A percentile compares a stretch with the other conserved stretches of the same genome.
phyloP scores from a whole-genome alignment of 1,284 basidiomycete genomes.

The Ustilago esculenta region DNA sequence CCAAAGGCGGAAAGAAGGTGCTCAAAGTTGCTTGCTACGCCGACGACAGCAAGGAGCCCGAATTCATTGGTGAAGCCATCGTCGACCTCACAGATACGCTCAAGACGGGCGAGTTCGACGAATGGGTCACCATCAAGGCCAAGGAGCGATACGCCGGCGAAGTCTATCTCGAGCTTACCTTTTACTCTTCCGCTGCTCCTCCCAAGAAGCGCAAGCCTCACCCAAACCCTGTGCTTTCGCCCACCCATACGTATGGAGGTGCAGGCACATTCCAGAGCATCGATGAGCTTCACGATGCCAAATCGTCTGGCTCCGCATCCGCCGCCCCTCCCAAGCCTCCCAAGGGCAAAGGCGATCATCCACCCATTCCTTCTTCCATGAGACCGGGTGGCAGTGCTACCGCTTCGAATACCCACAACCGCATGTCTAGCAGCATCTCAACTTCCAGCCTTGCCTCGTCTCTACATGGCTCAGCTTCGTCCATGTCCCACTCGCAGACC shows the following conservation, averaged over 20 bases:
- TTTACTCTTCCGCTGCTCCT: constrained; percentile 61
- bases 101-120: constrained; percentile 95
- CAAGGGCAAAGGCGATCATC: constrained; percentile 27
- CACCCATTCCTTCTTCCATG: constrained; percentile 57
- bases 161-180: constrained; percentile 66
- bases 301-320: constrained; percentile 14
- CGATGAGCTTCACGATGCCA: constrained; percentile 39
- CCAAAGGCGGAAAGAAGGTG: constrained; percentile 76
- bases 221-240: constrained; percentile 36
- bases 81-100: constrained; percentile 90
- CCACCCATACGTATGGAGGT: constrained; percentile 55
- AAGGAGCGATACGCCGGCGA: constrained; percentile 65
- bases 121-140: constrained; percentile 79
- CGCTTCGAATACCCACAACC: constrained; percentile 14
- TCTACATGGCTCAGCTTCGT: constrained; percentile 17
- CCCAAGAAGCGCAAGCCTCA: constrained; percentile 54
- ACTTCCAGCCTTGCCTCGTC: constrained; percentile 31
- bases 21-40: constrained; percentile 90
- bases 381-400: constrained; percentile 32
- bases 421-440: constrained; percentile 45
- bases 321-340: constrained; percentile 35
- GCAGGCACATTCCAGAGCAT: constrained; percentile 55
- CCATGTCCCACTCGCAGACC: constrained; percentile 34
- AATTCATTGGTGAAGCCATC: constrained; percentile 88
- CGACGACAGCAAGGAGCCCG: constrained; percentile 92